Evolutionary conservation across 1,284 basidiomycete genomes (phyloP), one percentile per base, ranked within the genome.

Genomic region (Flammula alnicola): DNA sequence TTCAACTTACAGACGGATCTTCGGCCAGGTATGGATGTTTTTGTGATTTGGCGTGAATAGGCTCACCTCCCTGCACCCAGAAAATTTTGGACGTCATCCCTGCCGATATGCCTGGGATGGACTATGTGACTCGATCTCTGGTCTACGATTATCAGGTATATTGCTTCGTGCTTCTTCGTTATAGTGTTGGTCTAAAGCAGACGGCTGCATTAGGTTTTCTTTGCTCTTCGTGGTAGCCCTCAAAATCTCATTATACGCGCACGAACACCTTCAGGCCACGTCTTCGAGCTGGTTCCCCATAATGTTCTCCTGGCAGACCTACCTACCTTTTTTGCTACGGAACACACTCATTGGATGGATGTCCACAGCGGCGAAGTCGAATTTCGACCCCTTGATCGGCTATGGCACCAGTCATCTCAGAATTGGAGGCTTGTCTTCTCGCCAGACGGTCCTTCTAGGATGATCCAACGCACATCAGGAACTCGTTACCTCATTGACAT

Each of bases 281-380:
- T 61, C 1, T 55, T 66, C 11, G 67, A 78, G 41, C 54, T 79
- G 3, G 60, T 80, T 29, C 75, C 73, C 5, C 66, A 57, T 20
- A 38, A 49, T 5, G 52, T 55, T 12, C 54, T 80, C 7, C 16
- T 10, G 1, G 54, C 55, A 0, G 77, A 79, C 53, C 44, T 80
- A 1, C 77, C 78, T 0, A 22, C n/a, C 0, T 44, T 56, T 1
- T 58, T 80, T 9, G 50, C 72, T 1, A 20, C 61, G 1, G 61
- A 66, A 8, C 66, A 69, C 40, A 59, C 56, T 5, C 76, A 77
- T 53, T 79, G 76, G 76, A 51, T 78, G 26, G 54, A 70, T 7
- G 37, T 73, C 3, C 23, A 51, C 0, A 64, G 61, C 0, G 51
- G 56, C 0, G 32, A 58, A 4, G 55, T 79, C 0, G 72, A 75